Conservation (phyloP, 768 basidiomycete species). For the Lactarius vividus region DNA sequence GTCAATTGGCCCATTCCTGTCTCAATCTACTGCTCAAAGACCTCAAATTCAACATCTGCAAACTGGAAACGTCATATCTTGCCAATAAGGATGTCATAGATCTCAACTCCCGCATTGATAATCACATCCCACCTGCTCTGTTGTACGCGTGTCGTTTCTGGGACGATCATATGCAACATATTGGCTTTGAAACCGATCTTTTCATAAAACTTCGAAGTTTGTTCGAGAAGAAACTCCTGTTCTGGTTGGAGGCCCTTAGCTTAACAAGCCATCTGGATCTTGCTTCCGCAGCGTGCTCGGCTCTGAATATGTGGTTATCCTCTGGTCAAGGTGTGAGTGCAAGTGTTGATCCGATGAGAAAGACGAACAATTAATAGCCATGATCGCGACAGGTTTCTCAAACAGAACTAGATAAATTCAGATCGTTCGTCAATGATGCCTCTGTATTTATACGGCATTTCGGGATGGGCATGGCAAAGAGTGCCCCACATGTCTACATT, state of each 20-base stretch:
- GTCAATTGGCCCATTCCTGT: background rate
- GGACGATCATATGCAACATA: background rate
- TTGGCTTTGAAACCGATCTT: background rate
- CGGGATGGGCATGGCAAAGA: too few species aligned
- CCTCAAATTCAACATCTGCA: constrained; percentile 7
- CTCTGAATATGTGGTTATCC: too few species aligned
- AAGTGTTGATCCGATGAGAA: too few species aligned
- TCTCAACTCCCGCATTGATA: background rate
- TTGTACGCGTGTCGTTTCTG: constrained; percentile 3
- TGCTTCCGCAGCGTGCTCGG: background rate
- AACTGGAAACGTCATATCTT: background rate
- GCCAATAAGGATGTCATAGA: background rate
- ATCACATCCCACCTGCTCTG: background rate
- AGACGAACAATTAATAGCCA: too few species aligned
- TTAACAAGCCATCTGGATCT: background rate
- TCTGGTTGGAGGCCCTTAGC: too few species aligned
- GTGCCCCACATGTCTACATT: too few species aligned
- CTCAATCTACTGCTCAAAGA: background rate
- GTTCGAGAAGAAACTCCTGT: background rate
- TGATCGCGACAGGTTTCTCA: too few species aligned
- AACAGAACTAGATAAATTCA: too few species aligned
- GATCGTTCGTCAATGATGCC: too few species aligned
- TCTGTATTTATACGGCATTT: too few species aligned
- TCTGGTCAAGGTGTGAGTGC: too few species aligned
- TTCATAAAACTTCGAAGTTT: background rate